Conservation (phyloP, 306 rosid genomes). For the Cicer yamashitae region DNA sequence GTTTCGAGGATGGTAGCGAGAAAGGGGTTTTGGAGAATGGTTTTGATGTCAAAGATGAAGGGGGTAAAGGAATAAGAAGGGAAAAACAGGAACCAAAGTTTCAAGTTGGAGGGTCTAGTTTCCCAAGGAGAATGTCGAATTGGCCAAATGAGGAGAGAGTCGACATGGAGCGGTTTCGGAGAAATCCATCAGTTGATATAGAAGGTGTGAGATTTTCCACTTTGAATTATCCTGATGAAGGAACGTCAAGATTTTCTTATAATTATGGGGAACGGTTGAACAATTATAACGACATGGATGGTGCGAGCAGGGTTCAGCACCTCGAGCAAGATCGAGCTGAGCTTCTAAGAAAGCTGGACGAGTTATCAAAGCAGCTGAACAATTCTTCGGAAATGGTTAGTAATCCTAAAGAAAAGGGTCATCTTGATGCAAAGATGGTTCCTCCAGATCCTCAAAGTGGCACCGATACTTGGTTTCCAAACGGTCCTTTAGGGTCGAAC, state of each 20-base stretch:
- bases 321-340: slow-evolving; percentile 89
- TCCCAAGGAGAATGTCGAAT: slow-evolving; percentile 55
- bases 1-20: slow-evolving; percentile 43
- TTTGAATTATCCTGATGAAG: slow-evolving; percentile 67
- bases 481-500: slow-evolving; percentile 58
- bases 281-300: slow-evolving; percentile 57
- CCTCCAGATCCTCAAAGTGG: slow-evolving; percentile 68
- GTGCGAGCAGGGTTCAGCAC: slow-evolving; percentile 57
- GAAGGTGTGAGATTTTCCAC: slow-evolving; percentile 74
- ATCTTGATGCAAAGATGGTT: slow-evolving; percentile 52
- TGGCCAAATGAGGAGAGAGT: slow-evolving; percentile 64
- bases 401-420: slow-evolving; percentile 64
- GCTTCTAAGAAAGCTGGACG: slow-evolving; percentile 90
- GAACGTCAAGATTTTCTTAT: slow-evolving; percentile 61
- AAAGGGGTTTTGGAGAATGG: slow-evolving; percentile 52
- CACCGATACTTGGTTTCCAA: slow-evolving; percentile 58
- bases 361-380: slow-evolving; percentile 77
- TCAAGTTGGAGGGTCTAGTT: slow-evolving; percentile 50
- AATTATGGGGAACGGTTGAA: slow-evolving; percentile 61
- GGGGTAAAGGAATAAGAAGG: slow-evolving; percentile 52
- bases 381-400: slow-evolving; percentile 68
- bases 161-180: slow-evolving; percentile 54
- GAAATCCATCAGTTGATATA: slow-evolving; percentile 53
- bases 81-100: slow-evolving; percentile 52
- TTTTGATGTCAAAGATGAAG: slow-evolving; percentile 50